Evolutionary conservation across 2,329 filamentous ascomycete species (phyloP), one percentile per base, ranked within the genome.

Genomic region (Aspergillus aculeatinus): DNA sequence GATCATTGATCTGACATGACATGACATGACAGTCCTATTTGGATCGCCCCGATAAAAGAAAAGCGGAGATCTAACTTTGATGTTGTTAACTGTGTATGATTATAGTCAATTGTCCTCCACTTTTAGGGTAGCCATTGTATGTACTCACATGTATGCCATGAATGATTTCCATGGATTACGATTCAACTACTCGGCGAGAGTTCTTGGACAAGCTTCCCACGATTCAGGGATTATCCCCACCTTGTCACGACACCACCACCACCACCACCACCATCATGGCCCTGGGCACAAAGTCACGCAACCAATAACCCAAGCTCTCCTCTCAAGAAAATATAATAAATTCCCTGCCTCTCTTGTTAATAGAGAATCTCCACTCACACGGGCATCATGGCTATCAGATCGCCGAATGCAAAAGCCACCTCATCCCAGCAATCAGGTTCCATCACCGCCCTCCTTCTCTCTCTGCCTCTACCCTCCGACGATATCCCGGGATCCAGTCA

Each of bases 201-300:
- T 61, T 50, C 60, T 61, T 60, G 59, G 65, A 60, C 65, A 67
- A 67, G 65, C 65, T 67, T 67, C 65, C 35, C 50, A 50, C 59
- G 54, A 61, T 59, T 62, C 62, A 67, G 58, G 64, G 64, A 66
- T 63, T 12, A n/a, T 19, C 60, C 62, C 60, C 65, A 64, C 66
- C 64, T 29, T 29, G 27, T 29, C 27, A 29, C 27, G 27, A 29
- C 23, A 56, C 57, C 51, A 42, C 23, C 23, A 48, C 57, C 51
- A 55, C 39, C 4, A 42, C 12, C 12, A 12, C 39, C 14, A 42
- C 7, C 39, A 42, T 16, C 39, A 44, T n/a, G 39, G 39, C 39
- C 39, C 39, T 19, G 39, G 14, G 33, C 14, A 16, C 39, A 16
- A 44, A 44, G 39, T 44, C 39, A 44, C 16, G 48, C 56, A 58